These are phyloP conservation scores for Verticillium nubilum DNA, from an alignment of 2,329 filamentous ascomycete species.

Conservation along the genomic window DNA sequence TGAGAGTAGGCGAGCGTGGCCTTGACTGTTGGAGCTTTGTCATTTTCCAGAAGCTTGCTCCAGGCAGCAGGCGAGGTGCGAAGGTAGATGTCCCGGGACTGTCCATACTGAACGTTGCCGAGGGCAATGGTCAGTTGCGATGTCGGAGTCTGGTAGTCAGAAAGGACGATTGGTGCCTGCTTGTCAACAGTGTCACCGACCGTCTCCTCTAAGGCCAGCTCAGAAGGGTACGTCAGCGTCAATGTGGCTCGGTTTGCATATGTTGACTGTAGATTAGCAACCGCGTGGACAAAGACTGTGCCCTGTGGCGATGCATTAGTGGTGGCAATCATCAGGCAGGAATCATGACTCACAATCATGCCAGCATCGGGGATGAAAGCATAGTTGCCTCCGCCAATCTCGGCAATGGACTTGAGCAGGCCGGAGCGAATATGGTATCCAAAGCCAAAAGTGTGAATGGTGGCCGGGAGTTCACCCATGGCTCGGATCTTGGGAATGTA, in stretches of 20 bases:
- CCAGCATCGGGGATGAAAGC: slow-evolving; percentile 57
- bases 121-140: slow-evolving; percentile 31
- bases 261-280: slow-evolving; percentile 56
- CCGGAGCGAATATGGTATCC: slow-evolving; percentile 44
- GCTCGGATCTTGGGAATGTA: slow-evolving; percentile 48
- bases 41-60: neutral
- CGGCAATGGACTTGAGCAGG: slow-evolving; percentile 54
- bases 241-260: slow-evolving; percentile 44
- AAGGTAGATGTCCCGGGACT: slow-evolving; percentile 51
- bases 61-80: slow-evolving; percentile 1
- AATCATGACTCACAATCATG: slow-evolving; percentile 41
- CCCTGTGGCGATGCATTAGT: slow-evolving; percentile 25
- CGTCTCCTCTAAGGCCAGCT: slow-evolving; percentile 31
- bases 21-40: neutral
- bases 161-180: slow-evolving; percentile 7
- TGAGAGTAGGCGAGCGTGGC: slow-evolving; percentile 9
- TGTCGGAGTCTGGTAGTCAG: slow-evolving; percentile 13
- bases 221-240: slow-evolving; percentile 29
- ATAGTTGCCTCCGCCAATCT: slow-evolving; percentile 51
- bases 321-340: neutral
- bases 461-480: slow-evolving; percentile 32
- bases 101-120: slow-evolving; percentile 55
- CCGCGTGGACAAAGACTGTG: slow-evolving; percentile 56
- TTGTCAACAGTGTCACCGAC: slow-evolving; percentile 33
- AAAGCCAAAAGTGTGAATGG: slow-evolving; percentile 50